A percentile compares a stretch with the other conserved stretches of the same genome.
These are phyloP conservation scores for Tricladium varicosporioides DNA, from an alignment of 2,329 filamentous ascomycete species.

Conservation along the genomic window DNA sequence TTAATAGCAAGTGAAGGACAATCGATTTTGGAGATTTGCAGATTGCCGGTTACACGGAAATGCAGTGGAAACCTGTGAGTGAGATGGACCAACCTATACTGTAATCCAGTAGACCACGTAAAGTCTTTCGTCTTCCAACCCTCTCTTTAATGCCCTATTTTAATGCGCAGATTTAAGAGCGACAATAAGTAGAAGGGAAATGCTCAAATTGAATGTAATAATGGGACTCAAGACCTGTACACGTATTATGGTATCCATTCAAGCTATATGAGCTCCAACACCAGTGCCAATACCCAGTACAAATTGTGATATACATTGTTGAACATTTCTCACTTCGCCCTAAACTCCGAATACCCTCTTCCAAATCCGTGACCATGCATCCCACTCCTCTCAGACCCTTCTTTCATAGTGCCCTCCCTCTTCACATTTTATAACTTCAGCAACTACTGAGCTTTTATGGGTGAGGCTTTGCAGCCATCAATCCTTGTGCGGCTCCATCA, in stretches of 20 bases:
- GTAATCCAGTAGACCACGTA: no score
- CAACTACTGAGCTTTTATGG: slow-evolving; percentile 10
- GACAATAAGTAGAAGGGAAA: no score
- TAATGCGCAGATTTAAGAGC: no score
- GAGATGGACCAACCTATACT: no score
- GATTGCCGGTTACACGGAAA: no score
- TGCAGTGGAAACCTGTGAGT: no score
- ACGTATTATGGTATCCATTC: neutral
- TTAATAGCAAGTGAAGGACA: no score
- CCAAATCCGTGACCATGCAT: neutral
- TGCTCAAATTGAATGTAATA: no score
- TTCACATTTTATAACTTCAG: neutral
- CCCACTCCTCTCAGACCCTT: neutral
- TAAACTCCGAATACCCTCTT: neutral
- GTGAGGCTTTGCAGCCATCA: neutral
- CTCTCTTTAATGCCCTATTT: no score
- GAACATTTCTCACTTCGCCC: neutral
- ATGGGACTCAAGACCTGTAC: neutral
- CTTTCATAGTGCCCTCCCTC: neutral
- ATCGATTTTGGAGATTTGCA: no score
- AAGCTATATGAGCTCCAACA: neutral
- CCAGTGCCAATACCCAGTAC: neutral
- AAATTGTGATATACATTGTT: neutral
- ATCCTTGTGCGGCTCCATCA: slow-evolving; percentile 1
- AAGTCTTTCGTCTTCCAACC: no score